Conservation (phyloP, 2,329 filamentous ascomycete species). For the Hymenoscyphus linearis region DNA sequence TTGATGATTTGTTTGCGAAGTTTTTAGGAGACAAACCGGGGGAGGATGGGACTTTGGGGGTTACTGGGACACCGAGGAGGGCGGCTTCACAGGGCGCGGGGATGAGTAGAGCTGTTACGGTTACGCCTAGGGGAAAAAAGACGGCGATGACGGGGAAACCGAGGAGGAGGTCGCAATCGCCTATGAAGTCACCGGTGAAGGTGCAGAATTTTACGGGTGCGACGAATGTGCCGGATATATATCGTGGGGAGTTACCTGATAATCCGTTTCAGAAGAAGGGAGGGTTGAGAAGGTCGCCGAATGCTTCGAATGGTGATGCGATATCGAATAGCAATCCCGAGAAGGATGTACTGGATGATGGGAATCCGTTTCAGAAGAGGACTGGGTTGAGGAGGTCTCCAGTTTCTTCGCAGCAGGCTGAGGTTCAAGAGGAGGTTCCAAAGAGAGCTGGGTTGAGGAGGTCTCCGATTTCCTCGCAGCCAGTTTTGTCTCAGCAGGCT, state of each 20-base stretch:
- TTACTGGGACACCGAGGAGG: background rate
- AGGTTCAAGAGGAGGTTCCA: no score
- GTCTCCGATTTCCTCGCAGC: slow-evolving; percentile 10
- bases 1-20: slow-evolving; percentile 27
- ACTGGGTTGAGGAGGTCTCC: slow-evolving; percentile 13
- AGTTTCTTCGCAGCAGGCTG: slow-evolving; percentile 4
- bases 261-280: slow-evolving; percentile 28
- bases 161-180: slow-evolving; percentile 27
- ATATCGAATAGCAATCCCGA: slow-evolving; percentile 9
- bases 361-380: slow-evolving; percentile 11
- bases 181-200: slow-evolving; percentile 15
- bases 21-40: slow-evolving; percentile 13
- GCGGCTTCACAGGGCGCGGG: slow-evolving; percentile 5
- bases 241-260: background rate
- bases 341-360: background rate
- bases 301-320: slow-evolving; percentile 4
- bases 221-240: slow-evolving; percentile 11
- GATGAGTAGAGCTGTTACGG: slow-evolving; percentile 7
- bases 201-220: background rate
- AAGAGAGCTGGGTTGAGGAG: slow-evolving; percentile 11
- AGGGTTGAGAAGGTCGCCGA: slow-evolving; percentile 26
- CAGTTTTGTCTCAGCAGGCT: background rate
- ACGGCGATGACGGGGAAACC: slow-evolving; percentile 22
- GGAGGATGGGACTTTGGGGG: background rate
- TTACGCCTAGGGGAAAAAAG: slow-evolving; percentile 13